Base-by-base conservation (phyloP, 164 flowering plant genomes). In the Litsea cubeba region DNA sequence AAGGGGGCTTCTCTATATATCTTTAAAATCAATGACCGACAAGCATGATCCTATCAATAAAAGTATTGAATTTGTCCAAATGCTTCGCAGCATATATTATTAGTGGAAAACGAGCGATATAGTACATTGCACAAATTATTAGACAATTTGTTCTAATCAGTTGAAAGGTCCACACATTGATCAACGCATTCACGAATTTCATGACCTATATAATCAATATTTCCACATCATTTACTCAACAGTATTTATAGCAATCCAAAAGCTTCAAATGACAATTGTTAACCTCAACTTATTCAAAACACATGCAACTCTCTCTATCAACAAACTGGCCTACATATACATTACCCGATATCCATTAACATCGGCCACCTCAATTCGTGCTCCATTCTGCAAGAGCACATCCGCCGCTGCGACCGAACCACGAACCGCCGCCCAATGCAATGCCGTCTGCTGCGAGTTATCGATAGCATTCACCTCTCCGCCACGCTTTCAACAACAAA, bases 371-470 rank as follows among this genome's bases (percentile, higher is more conserved):
- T 95, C 99, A 32, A 91, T 88, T 28, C 94, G 81, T n/a, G 91
- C 97, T 71, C 97, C 97, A 72, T 85, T 91, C 86, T 87, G 92
- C 87, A 93, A 71, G 35, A 95, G 84, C 72, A 91, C 82, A 65
- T 93, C 99, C 0, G 98, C 93, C 1, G 78, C 97, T 2, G 86
- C 80, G 76, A 83, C 71, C 3, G 90, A 83, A 20, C 99, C 99
- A 57, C 90, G 86, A 73, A 93, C 99, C 0, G 97, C 97, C 3
- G 97, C 93, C 99, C 99, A 93, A 79, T 95, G 99, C 85, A 95
- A 78, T 1, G 99, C 94, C 2, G 94, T 89, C 81, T 95, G 99
- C 74, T 77, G 82, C 12, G 82, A 66, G 69, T 84, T 83, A 75
- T 95, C 99, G 11, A 58, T 70, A 1, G 92, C 97, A 81, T 89